A percentile compares a stretch with the other conserved stretches of the same genome.
Evolutionary conservation across 2,329 filamentous ascomycete genomes (phyloP).

Genomic region (Onygenales sp.): DNA sequence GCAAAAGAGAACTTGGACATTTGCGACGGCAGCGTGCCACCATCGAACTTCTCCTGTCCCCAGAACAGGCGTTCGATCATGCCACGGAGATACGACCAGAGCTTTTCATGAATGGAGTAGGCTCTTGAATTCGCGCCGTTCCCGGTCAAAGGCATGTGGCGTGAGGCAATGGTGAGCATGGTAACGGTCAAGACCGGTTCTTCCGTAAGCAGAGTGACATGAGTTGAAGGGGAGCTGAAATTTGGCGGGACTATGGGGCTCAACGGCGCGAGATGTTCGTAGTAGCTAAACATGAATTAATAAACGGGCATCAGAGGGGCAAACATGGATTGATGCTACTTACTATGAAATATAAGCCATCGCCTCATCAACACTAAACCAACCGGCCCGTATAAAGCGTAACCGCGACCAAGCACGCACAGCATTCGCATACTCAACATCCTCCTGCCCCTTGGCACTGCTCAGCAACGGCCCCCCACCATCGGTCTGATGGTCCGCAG

Average conservation of each 20-base stretch:
- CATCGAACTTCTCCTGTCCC: constrained; percentile 92
- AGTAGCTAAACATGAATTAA: constrained; percentile 54
- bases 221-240: constrained; percentile 71
- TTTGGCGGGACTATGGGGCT: constrained; percentile 91
- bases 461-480: background rate
- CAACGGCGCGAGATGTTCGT: constrained; percentile 78
- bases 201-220: constrained; percentile 70
- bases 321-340: constrained; percentile 20
- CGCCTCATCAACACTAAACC: constrained; percentile 89
- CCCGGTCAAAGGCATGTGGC: constrained; percentile 71
- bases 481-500: constrained; percentile 12
- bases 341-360: constrained; percentile 91
- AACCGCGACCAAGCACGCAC: constrained; percentile 84
- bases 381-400: constrained; percentile 89
- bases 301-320: constrained; percentile 5
- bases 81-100: constrained; percentile 87
- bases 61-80: constrained; percentile 95
- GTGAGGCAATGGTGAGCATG: constrained; percentile 79
- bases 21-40: constrained; percentile 70
- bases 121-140: constrained; percentile 75
- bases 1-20: constrained; percentile 34
- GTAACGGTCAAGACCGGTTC: constrained; percentile 91
- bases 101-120: constrained; percentile 85
- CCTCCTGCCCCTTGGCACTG: constrained; percentile 11
- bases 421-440: constrained; percentile 48